phyloP scores from a whole-genome alignment of 305 asterid genomes.

The Plantago coronopus region DNA sequence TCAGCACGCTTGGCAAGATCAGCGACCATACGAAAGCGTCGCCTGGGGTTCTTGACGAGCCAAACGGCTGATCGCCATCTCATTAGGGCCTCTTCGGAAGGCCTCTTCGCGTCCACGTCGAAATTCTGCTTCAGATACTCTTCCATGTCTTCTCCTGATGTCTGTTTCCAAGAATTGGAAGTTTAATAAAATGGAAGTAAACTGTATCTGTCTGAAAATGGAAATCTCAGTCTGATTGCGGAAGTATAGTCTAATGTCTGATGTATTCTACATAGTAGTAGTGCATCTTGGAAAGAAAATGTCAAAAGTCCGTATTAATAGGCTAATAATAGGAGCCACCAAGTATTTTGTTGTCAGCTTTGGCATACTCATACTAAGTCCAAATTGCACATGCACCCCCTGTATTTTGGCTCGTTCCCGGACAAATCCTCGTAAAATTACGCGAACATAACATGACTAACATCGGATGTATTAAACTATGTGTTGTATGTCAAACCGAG shows the following conservation, averaged over 20 bases:
- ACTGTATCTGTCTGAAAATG: no score
- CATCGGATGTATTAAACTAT: no score
- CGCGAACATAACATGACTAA: no score
- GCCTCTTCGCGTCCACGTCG: slow-evolving; percentile 57
- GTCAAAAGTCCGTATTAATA: slow-evolving; percentile 1
- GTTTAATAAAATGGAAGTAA: no score
- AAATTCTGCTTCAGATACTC: slow-evolving; percentile 57
- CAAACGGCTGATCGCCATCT: slow-evolving; percentile 81
- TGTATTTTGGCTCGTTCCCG: not conserved
- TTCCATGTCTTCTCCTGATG: slow-evolving; percentile 42
- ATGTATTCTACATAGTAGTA: no score
- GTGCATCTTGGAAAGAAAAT: not conserved
- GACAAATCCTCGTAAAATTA: no score
- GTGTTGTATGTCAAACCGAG: no score
- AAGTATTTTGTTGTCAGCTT: no score
- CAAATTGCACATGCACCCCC: not conserved
- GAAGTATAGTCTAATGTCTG: no score
- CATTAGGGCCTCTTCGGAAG: slow-evolving; percentile 62
- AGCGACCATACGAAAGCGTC: slow-evolving; percentile 84
- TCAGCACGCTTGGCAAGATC: slow-evolving; percentile 82
- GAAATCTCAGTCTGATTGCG: no score
- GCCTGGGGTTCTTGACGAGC: slow-evolving; percentile 75
- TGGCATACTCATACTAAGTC: no score
- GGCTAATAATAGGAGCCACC: not conserved
- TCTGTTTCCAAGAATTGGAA: no score